These are phyloP conservation scores for Phylloboletellus chloephorus DNA, from an alignment of 1,284 basidiomycete genomes.

Conservation along the genomic window DNA sequence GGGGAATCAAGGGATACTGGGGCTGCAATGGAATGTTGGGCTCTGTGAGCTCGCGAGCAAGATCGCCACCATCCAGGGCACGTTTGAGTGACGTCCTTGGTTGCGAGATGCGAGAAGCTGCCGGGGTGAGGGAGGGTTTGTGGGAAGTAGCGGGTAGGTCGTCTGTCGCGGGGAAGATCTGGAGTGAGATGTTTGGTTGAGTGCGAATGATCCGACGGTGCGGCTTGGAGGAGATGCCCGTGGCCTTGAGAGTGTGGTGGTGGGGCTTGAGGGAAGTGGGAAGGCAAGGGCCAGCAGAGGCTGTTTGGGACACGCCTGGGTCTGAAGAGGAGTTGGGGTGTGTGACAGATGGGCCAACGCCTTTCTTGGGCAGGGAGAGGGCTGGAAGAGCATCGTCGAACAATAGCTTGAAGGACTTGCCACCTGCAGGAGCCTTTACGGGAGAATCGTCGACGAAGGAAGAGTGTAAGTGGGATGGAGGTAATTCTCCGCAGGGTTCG, in stretches of 20 bases:
- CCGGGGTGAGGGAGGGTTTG: slow-evolving; percentile 1
- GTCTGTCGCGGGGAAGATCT: slow-evolving; percentile 15
- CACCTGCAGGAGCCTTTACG: slow-evolving; percentile 50
- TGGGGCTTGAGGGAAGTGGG: slow-evolving; percentile 2
- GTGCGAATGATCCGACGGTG: slow-evolving; percentile 3
- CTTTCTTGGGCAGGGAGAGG: slow-evolving; percentile 21
- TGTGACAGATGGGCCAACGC: background rate
- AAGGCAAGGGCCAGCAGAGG: slow-evolving; percentile 1
- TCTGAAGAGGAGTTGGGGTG: slow-evolving; percentile 3
- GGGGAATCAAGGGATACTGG: slow-evolving; percentile 42
- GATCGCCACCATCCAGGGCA: slow-evolving; percentile 11
- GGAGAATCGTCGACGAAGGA: slow-evolving; percentile 66
- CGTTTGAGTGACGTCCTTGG: slow-evolving; percentile 22
- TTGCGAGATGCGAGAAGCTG: slow-evolving; percentile 5
- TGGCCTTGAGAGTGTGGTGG: slow-evolving; percentile 5
- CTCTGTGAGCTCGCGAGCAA: background rate
- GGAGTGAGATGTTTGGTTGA: slow-evolving; percentile 7
- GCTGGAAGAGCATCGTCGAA: slow-evolving; percentile 52
- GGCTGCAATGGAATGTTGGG: slow-evolving; percentile 1
- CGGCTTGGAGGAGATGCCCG: slow-evolving; percentile 1
- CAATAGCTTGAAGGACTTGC: slow-evolving; percentile 57
- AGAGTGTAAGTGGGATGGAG: slow-evolving; percentile 33
- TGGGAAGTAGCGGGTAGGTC: background rate
- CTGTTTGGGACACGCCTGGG: background rate
- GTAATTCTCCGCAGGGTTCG: slow-evolving; percentile 32